Evolutionary conservation across 2,329 filamentous ascomycete species (phyloP).

Genomic region (Aspergillus jensenii): DNA sequence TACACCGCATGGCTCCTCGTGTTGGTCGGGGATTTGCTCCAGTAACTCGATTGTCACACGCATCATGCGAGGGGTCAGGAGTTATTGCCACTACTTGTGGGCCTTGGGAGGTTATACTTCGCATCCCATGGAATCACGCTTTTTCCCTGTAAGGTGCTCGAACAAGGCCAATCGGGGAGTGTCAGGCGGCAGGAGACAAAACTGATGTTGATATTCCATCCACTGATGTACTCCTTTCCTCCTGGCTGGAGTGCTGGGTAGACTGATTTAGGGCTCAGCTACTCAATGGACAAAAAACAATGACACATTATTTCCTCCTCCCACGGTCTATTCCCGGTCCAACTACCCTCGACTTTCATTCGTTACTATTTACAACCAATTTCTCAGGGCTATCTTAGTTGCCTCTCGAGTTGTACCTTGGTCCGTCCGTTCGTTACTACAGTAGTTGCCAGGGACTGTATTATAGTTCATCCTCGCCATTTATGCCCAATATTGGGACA

Average conservation of each 20-base stretch:
- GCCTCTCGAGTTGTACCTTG: neutral
- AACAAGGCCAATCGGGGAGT: neutral
- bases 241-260: neutral
- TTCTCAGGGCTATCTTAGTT: neutral
- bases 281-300: neutral
- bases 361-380: neutral
- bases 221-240: neutral
- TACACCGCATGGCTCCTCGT: constrained; percentile 7
- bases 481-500: neutral
- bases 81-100: neutral
- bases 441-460: neutral
- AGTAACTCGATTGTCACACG: neutral
- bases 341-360: neutral
- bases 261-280: neutral
- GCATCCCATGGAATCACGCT: neutral
- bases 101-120: neutral
- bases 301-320: neutral
- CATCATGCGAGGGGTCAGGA: constrained; percentile 6
- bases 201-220: neutral
- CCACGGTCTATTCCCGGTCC: neutral
- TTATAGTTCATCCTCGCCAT: neutral
- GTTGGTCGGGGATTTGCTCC: constrained; percentile 8
- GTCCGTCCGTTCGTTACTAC: neutral
- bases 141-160: neutral
- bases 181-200: neutral